phyloP scores from a whole-genome alignment of 371 early-diverging fungal species.

The Mucor mucedo region DNA sequence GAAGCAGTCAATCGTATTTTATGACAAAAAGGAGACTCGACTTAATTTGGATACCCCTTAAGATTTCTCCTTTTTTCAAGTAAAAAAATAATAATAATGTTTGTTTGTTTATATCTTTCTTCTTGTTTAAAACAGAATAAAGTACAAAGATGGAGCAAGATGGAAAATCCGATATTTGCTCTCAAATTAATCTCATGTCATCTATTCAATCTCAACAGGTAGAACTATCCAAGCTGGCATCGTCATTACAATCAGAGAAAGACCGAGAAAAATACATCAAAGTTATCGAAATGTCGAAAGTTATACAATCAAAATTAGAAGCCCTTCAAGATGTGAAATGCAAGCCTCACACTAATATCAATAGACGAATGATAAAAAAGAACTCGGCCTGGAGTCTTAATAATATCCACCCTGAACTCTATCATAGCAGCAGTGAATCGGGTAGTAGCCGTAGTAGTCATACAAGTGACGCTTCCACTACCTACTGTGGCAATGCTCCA shows the following conservation, averaged over 20 bases:
- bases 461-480: not conserved
- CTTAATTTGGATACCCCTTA: not conserved
- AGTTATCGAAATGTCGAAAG: constrained; percentile 28
- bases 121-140: not conserved
- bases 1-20: not conserved
- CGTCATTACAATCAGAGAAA: constrained; percentile 17
- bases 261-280: constrained; percentile 28
- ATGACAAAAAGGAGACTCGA: too few relatives aligned
- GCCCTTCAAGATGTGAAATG: constrained; percentile 9
- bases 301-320: constrained; percentile 23
- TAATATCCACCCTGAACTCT: not conserved
- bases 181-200: constrained; percentile 4
- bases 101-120: constrained; percentile 8
- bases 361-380: not conserved
- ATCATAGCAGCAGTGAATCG: not conserved
- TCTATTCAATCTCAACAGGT: constrained; percentile 18
- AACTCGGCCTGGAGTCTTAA: constrained; percentile 11
- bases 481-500: constrained; percentile 10
- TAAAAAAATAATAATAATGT: constrained; percentile 2
- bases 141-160: not conserved
- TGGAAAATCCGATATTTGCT: constrained; percentile 3
- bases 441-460: not conserved
- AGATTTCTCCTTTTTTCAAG: constrained; percentile 8
- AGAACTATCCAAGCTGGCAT: constrained; percentile 17
- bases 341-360: not conserved